A percentile compares a stretch with the other conserved stretches of the same genome.
Conservation (phyloP, 2,329 filamentous ascomycete genomes). For the Apiospora kogelbergensis region DNA sequence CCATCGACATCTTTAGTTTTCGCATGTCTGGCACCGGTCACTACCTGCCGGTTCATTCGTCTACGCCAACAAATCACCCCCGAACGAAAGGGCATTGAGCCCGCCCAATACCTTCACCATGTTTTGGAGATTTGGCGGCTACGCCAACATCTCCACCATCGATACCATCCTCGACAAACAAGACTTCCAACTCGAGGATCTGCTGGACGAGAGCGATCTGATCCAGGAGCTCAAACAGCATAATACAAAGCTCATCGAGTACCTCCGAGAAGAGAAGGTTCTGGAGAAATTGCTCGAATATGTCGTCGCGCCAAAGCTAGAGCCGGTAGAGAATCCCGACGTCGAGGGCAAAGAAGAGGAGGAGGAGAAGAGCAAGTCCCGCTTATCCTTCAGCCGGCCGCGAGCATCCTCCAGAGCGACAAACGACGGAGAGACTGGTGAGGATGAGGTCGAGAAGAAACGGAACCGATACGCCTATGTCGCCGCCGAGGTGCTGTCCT, state of each 20-base stretch:
- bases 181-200: slow-evolving; percentile 91
- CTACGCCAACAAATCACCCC: background rate
- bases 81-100: slow-evolving; percentile 8
- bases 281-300: slow-evolving; percentile 86
- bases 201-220: slow-evolving; percentile 92
- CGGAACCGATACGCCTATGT: slow-evolving; percentile 93
- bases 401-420: slow-evolving; percentile 53
- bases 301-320: slow-evolving; percentile 77
- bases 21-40: slow-evolving; percentile 1
- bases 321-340: slow-evolving; percentile 53
- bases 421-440: slow-evolving; percentile 47
- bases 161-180: slow-evolving; percentile 96
- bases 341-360: slow-evolving; percentile 45
- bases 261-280: slow-evolving; percentile 82
- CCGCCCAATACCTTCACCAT: slow-evolving; percentile 57
- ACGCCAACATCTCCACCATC: slow-evolving; percentile 95
- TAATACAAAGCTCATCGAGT: slow-evolving; percentile 97
- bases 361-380: slow-evolving; percentile 39
- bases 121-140: slow-evolving; percentile 99
- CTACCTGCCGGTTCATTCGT: background rate
- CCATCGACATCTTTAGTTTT: background rate
- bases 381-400: slow-evolving; percentile 48
- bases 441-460: slow-evolving; percentile 84
- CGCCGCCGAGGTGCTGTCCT: slow-evolving; percentile 88
- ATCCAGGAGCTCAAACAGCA: slow-evolving; percentile 98